Evolutionary conservation across 495 filamentous ascomycete species (phyloP), one percentile per base, ranked within the genome.

Genomic region (Neurospora intermedia): DNA sequence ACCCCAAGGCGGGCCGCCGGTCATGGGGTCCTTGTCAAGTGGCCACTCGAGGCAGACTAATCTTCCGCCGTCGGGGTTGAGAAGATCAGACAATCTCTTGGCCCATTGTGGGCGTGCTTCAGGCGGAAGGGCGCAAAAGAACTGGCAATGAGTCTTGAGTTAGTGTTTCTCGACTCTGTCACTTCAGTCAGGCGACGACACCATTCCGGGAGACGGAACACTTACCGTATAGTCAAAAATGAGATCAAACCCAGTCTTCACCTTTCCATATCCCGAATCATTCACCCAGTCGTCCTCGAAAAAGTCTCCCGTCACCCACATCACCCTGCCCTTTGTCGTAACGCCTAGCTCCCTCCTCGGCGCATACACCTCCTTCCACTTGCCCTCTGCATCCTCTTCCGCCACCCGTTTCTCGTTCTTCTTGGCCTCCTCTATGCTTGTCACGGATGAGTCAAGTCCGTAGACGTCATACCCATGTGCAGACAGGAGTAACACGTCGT

Each of bases 1-100:
- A 42, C 88, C 85, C 82, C 85, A 94, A 39, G 94, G 93, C 18
- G 94, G 93, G 0, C 93, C 93, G 5, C 85, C 83, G 20, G 84
- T 83, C 41, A 81, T 84, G 4, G 89, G 84, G 42, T 87, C 80
- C 80, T 94, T 95, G 74, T 86, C 86, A 18, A 90, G 87, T 1
- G 93, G 93, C 80, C 92, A 97, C 81, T 97, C 93, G 69, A 96
- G 82, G 77, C 94, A 96, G 54, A 96, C 86, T 69, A 97, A 82
- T 42, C 85, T 81, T 23, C 91, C 89, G 40, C 90, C 89, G 15
- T 83, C 81, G 7, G 86, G 85, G 70, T 86, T 82, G 40, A 95
- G 85, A 27, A 96, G 86, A 72, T 91, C 81, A 5, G 83, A 82
- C 82, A 92, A 89, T 31, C 90, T 85, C 15, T 84, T 82, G 11